Base-by-base conservation (phyloP, 805 yeast species). In the Saccharomyces jurei region DNA sequence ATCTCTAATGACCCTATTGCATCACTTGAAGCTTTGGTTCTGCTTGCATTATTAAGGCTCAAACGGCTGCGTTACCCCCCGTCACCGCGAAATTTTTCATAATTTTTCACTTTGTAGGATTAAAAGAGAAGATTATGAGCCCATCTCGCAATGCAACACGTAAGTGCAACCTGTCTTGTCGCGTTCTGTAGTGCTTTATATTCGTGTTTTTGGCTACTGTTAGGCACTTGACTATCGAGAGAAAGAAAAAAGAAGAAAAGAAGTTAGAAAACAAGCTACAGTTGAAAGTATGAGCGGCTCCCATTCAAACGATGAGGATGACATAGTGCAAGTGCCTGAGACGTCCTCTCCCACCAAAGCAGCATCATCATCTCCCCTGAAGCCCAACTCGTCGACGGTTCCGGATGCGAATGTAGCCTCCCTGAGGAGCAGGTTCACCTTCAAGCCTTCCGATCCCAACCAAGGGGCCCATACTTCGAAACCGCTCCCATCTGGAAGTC, bases 321-420 rank as follows among this genome's bases (percentile, higher is more conserved):
- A 65, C 50, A 67, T 63, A n/a, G 68, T 80, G 2, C 82, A 80
- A 57, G 81, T 80, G 4, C 82, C 80, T 2, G 77, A 74, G 53
- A 78, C 83, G 0, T 78, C 82, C 0, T 81, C 80, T 10, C 61
- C 68, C 14, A 55, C 57, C 4, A 51, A 53, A 2, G 14, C 51
- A 36, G 57, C 53, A 28, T 64, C 71, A 1, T 65, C 72, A 13
- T 69, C 71, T 10, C 71, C 65, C 27, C 52, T 67, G 32, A 63
- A 66, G 48, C 58, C 54, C 22, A 46, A 53, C 14, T 13, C 17
- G 25, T 17, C 44, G 25, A 17, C 44, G 21, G 25, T 17, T 36
- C 25, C 47, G 41, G 55, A 53, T 59, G 5, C 65, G 56, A 32
- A 56, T 56, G 17, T 50, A 52, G 36, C 58, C 58, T 29, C 60